A percentile compares a stretch with the other conserved stretches of the same genome.
These are phyloP conservation scores for Blastobotrys aristatus DNA, from an alignment of 1,139 yeast species.

Conservation along the genomic window DNA sequence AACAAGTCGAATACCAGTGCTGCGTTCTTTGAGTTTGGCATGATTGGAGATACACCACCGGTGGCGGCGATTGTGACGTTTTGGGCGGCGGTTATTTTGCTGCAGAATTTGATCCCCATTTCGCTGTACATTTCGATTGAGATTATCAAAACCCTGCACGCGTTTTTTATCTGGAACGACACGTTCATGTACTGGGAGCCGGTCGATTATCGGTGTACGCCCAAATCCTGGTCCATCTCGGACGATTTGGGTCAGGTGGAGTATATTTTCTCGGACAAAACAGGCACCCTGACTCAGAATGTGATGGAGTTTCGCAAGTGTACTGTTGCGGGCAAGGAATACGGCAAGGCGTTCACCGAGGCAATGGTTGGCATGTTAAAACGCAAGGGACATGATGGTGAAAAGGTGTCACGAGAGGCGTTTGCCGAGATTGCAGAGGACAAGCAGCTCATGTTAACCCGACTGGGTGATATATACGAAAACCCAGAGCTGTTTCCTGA, in stretches of 20 bases:
- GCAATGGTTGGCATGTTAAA: slow-evolving; percentile 89
- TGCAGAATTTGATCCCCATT: slow-evolving; percentile 87
- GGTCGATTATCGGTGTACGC: slow-evolving; percentile 89
- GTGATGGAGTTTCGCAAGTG: slow-evolving; percentile 95
- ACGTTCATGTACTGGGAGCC: slow-evolving; percentile 75
- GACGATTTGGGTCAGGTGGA: slow-evolving; percentile 97
- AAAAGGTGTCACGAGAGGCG: slow-evolving; percentile 45
- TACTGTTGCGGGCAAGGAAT: slow-evolving; percentile 76
- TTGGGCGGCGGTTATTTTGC: slow-evolving; percentile 81
- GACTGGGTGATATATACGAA: slow-evolving; percentile 43
- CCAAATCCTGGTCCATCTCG: slow-evolving; percentile 96
- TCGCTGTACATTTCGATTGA: slow-evolving; percentile 90
- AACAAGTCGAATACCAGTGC: slow-evolving; percentile 50
- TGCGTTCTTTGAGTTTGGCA: slow-evolving; percentile 63
- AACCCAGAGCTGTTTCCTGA: slow-evolving; percentile 59
- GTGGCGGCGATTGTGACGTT: slow-evolving; percentile 79
- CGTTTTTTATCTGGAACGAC: slow-evolving; percentile 84
- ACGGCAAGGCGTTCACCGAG: slow-evolving; percentile 94
- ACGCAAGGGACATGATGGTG: slow-evolving; percentile 73
- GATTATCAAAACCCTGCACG: slow-evolving; percentile 87
- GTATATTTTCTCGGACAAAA: slow-evolving; percentile 91
- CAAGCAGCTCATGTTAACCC: slow-evolving; percentile 55
- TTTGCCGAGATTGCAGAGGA: slow-evolving; percentile 51
- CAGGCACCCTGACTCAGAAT: slow-evolving; percentile 94
- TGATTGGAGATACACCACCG: slow-evolving; percentile 59